Evolutionary conservation across 1,284 basidiomycete species (phyloP), one percentile per base, ranked within the genome.

Genomic region (Schizophyllum amplum): DNA sequence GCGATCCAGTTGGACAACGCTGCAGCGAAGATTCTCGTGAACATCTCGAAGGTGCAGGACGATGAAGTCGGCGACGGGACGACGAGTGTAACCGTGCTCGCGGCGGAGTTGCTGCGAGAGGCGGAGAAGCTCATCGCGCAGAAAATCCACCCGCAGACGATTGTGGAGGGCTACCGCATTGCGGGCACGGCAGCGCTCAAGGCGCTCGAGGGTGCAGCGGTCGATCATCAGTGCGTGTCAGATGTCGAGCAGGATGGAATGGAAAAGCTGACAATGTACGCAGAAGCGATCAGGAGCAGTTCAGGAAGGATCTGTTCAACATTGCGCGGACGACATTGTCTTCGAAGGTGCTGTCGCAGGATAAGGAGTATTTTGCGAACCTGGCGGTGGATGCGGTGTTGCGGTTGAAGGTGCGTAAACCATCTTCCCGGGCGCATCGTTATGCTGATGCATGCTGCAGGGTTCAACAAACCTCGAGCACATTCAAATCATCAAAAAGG

Each of bases 21-120:
- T 2, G 96, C 97, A 0, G 97, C 97, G 55, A 99, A 99, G 79
- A 98, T 99, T 69, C 83, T 99, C 55, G 97, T 99, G 68, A 98
- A 99, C 75, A 99, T 99, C 71, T 96, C 93, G n/a, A 99, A 99
- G 71, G 95, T 98, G 17, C 97, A 99, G 74, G 97, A 99, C 68
- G 97, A 99, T 70, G 97, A 99, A 74, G 88, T 99, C 51, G 97
- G 97, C 17, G 97, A 98, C 73, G 97, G 97, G 24, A 99, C 95
- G 23, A 99, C 95, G 9, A 87, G 82, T 54, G 96, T 99, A 42
- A 94, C 92, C 61, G 95, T 99, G 1, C 75, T 99, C 9, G 92
- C 95, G 1, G 85, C 93, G 11, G 97, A 99, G 69, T 74, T 99
- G 58, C 70, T 99, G 62, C 76, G 97, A 58, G 97, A 98, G 74